phyloP scores from a whole-genome alignment of 768 basidiomycete species.

The Xerocomus brunneocitrinus region DNA sequence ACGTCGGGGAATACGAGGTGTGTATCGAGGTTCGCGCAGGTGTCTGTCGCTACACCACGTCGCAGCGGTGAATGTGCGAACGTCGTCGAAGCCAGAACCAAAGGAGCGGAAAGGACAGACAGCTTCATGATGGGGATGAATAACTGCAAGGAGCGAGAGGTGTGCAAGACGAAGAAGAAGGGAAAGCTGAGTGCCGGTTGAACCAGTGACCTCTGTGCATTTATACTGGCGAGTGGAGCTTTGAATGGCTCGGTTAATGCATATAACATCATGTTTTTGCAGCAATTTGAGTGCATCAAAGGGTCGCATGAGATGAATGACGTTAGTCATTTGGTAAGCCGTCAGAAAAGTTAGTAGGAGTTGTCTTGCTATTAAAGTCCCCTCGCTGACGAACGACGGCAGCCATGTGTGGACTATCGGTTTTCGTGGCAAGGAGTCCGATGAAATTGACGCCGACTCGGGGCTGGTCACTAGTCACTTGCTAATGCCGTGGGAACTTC shows the following conservation, averaged over 20 bases:
- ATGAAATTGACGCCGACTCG: too few relatives aligned
- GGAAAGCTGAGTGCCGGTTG: background rate
- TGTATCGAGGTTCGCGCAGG: constrained; percentile 13
- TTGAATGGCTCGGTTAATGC: background rate
- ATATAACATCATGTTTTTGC: background rate
- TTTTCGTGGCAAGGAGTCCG: too few relatives aligned
- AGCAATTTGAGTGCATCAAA: background rate
- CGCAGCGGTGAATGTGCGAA: background rate
- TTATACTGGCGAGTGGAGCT: background rate
- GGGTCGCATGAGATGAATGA: background rate
- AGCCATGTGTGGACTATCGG: too few relatives aligned
- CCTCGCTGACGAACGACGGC: background rate
- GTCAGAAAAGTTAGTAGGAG: too few relatives aligned
- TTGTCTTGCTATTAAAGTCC: background rate
- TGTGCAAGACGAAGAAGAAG: background rate
- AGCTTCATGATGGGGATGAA: constrained; percentile 13
- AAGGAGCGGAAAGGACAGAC: constrained; percentile 11
- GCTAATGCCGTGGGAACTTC: too few relatives aligned
- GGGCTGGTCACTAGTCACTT: too few relatives aligned
- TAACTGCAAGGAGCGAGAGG: background rate
- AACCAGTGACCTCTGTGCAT: background rate
- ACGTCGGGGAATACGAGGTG: constrained; percentile 19
- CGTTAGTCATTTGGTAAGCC: background rate
- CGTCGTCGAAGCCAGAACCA: constrained; percentile 5
- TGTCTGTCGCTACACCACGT: constrained; percentile 2